Evolutionary conservation across 768 basidiomycete species (phyloP), one percentile per base, ranked within the genome.

Genomic region (Leccinum incarnatum): DNA sequence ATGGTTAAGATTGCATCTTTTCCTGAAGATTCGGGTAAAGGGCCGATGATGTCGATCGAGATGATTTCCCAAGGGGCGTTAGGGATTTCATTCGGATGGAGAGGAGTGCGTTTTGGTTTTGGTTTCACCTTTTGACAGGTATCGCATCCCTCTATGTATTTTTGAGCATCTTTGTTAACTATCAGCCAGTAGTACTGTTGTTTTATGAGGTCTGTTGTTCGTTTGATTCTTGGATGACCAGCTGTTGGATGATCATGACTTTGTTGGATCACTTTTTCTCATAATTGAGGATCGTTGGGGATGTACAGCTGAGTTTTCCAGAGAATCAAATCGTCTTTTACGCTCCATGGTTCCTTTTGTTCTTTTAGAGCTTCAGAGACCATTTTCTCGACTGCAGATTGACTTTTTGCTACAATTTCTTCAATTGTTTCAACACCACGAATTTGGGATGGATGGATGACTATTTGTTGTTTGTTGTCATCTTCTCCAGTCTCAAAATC

Each of bases 101-200:
- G 7, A 1, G 52, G 51, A 1, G 34, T 52, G 5, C 0, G 0
- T 2, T 34, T 21, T 5, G 11, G 0, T 12, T 32, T 9, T 12
- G 5, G 1, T 10, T 19, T 19, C 3, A 14, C 5, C 5, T 52
- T 52, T 36, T 52, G 51, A 7, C 30, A 51, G 0, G 2, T 19
- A 1, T 51, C 30, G 0, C 50, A 51, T 5, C 30, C 30, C 5
- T 14, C 1, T 2, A 51, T 8, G 2, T 51, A 51, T 32, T 0
- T 7, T 0, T 12, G 2, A 0, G 32, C 2, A 4, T 51, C 50
- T 21, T 19, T 29, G 2, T 6, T 8, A 0, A 50, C 2, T 0
- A 5, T 17, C 0, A 4, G 17, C 49, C 27, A 50, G 2, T 29
- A 50, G 10, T 29, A 50, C 2, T 2, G 0, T 4, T 29, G 2